phyloP scores from a whole-genome alignment of 306 rosid species.

The Heteromeles arbutifolia region DNA sequence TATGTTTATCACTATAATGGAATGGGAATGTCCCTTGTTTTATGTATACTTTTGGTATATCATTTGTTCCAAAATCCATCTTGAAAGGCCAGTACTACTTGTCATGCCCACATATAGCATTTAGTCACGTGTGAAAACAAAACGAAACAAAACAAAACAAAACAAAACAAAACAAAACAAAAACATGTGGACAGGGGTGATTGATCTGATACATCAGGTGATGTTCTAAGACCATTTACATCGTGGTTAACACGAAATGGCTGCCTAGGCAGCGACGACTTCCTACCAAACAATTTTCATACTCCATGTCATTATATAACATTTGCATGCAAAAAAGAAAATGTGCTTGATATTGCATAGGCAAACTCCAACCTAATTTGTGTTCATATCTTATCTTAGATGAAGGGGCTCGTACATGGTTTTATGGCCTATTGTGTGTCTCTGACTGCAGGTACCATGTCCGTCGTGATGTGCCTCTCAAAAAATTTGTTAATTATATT shows the following conservation, averaged over 20 bases:
- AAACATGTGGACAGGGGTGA: too few relatives aligned
- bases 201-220: background rate
- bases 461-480: background rate
- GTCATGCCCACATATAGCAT: background rate
- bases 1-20: background rate
- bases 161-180: too few relatives aligned
- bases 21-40: background rate
- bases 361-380: background rate
- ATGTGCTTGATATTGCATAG: background rate
- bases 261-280: background rate
- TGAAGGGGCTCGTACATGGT: background rate
- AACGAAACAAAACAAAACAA: background rate
- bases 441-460: background rate
- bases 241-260: background rate
- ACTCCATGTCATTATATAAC: background rate
- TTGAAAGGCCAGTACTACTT: background rate
- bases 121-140: background rate
- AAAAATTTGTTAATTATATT: background rate
- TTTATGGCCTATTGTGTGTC: background rate
- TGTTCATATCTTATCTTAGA: background rate
- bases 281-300: background rate
- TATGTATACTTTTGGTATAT: background rate
- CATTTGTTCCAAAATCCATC: too few relatives aligned
- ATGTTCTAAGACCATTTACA: background rate
- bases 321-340: background rate